These are phyloP conservation scores for Tylopilus subfusipes DNA, from an alignment of 768 basidiomycete genomes.

Conservation along the genomic window DNA sequence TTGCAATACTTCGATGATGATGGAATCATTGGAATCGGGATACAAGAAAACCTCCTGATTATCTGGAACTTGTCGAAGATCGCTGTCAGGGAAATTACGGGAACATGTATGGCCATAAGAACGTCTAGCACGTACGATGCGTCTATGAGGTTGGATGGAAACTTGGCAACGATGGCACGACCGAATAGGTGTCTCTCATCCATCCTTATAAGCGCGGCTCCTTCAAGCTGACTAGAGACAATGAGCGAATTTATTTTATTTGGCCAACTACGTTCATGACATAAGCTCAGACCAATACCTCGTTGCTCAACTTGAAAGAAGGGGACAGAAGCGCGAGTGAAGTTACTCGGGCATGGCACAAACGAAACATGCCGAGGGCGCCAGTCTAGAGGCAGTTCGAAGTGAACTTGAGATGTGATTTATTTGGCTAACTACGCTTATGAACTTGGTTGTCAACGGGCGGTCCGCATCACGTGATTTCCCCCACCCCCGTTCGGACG, in stretches of 20 bases:
- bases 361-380: no score
- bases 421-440: no score
- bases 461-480: constrained; percentile 21
- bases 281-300: background rate
- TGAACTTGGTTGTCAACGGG: no score
- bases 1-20: constrained; percentile 82
- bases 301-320: no score
- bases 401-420: no score
- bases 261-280: background rate
- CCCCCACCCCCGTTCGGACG: background rate
- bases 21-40: constrained; percentile 61
- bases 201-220: constrained; percentile 10
- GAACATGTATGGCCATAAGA: background rate
- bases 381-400: no score
- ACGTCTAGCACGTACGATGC: constrained; percentile 65
- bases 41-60: constrained; percentile 92
- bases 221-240: no score
- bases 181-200: constrained; percentile 61
- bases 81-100: constrained; percentile 33
- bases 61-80: constrained; percentile 84
- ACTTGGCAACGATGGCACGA: constrained; percentile 68
- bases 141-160: constrained; percentile 65
- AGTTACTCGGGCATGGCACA: no score
- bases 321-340: no score
- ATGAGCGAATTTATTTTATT: background rate